A percentile compares a stretch with the other conserved stretches of the same genome.
Evolutionary conservation across 2,329 filamentous ascomycete species (phyloP).

Genomic region (Aspergillus alliaceus): DNA sequence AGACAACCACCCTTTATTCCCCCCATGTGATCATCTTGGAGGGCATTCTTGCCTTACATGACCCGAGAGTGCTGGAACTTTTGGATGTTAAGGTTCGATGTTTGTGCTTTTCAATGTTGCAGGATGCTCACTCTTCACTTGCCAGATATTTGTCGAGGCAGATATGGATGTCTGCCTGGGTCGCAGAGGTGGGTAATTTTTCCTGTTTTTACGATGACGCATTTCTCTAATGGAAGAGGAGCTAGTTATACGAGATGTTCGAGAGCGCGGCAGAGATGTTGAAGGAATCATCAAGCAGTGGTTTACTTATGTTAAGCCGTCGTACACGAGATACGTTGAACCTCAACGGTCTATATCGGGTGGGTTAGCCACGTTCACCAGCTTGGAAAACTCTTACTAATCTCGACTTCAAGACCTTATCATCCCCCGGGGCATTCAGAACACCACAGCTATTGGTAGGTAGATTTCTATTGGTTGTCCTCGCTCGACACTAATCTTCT

Average conservation of each 20-base stretch:
- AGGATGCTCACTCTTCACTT: slow-evolving; percentile 10
- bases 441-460: slow-evolving; percentile 76
- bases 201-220: not conserved
- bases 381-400: slow-evolving; percentile 8
- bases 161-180: slow-evolving; percentile 93
- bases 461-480: not conserved
- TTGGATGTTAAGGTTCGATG: slow-evolving; percentile 77
- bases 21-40: slow-evolving; percentile 94
- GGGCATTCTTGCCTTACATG: slow-evolving; percentile 93
- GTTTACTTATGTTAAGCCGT: slow-evolving; percentile 95
- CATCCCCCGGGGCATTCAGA: slow-evolving; percentile 90
- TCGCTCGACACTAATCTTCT: slow-evolving; percentile 10
- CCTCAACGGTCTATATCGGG: slow-evolving; percentile 85
- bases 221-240: slow-evolving; percentile 22
- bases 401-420: slow-evolving; percentile 68
- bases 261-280: slow-evolving; percentile 84
- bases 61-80: slow-evolving; percentile 78
- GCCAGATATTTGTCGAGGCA: slow-evolving; percentile 88
- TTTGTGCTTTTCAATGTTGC: not conserved
- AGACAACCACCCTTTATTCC: slow-evolving; percentile 89
- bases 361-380: slow-evolving; percentile 37
- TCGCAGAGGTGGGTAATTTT: slow-evolving; percentile 66
- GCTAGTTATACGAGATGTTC: slow-evolving; percentile 80
- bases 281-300: slow-evolving; percentile 98
- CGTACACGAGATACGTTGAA: slow-evolving; percentile 90